Base-by-base conservation (phyloP, 768 basidiomycete species). In the Clitopilus hobsonii region DNA sequence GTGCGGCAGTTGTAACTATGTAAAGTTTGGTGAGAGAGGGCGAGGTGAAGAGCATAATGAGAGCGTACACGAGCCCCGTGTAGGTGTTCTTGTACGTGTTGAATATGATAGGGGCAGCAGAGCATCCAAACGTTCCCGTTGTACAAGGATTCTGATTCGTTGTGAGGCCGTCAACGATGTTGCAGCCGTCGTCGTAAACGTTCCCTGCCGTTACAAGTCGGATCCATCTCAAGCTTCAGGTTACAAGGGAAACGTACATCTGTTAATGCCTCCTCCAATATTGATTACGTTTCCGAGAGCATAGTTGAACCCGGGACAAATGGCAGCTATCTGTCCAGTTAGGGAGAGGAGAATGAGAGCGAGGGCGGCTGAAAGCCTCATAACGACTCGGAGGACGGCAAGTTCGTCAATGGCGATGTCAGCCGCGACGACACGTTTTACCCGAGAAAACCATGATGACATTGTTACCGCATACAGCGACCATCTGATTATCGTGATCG, bases 101-200 rank as follows among this genome's bases (percentile, higher is more conserved):
- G 55, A 69, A 70, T 24, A 61, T 57, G 50, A 70, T 57, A 5
- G 68, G 70, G 24, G 67, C 53, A 18, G 68, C 58, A 23, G 60
- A 63, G 56, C 67, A 70, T 1, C 63, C 67, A 41, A 71, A 71
- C 6, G 63, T 67, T 6, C 67, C 65, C 51, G 59, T 25, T 20
- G 38, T 58, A 63, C 70, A 71, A 0, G 69, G 68, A 50, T 71
- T 71, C 14, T 55, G 10, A 18, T 38, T 66, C 36, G 69, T 67
- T 14, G 63, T 67, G 48, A 69, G 48, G 0, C 64, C 58, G 51
- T 69, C 65, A 38, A 68, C 67, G 13, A 56, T 38, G 11, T 63
- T 59, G 65, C 69, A 71, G 47, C 18, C 60, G 56, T 59, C 58
- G 53, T 69, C 60, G 45, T 65, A 70, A 25, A 71, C 65, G 30